phyloP scores from a whole-genome alignment of 1,284 basidiomycete species.

The Rhodotorula sp. region DNA sequence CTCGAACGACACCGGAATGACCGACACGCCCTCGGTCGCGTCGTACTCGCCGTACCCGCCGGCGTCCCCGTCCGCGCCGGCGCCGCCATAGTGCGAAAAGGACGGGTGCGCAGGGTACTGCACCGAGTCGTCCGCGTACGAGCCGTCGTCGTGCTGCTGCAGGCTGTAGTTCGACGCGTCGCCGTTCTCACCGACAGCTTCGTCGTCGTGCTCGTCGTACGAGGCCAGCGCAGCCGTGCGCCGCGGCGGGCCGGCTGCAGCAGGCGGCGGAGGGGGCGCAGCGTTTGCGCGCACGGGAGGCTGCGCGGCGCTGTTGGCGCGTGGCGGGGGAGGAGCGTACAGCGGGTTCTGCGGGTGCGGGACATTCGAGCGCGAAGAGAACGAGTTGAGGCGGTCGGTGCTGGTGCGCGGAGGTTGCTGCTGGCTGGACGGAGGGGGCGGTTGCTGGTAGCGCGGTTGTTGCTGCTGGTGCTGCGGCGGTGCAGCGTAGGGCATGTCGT shows the following conservation, averaged over 20 bases:
- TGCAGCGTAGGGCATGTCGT: background rate
- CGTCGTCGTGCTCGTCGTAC: background rate
- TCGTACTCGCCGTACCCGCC: conserved; percentile 9
- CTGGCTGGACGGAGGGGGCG: background rate
- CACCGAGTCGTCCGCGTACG: background rate
- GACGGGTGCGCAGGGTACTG: conserved; percentile 5
- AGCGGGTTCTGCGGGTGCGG: conserved; percentile 5
- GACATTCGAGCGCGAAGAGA: conserved; percentile 3
- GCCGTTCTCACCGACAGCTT: background rate
- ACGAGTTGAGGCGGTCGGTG: conserved; percentile 4
- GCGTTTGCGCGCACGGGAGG: background rate
- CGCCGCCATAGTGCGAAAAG: conserved; percentile 2
- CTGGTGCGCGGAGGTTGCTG: background rate
- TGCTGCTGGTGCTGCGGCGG: background rate
- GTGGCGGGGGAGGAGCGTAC: conserved; percentile 6
- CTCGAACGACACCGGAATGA: background rate
- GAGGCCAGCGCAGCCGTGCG: conserved; percentile 16
- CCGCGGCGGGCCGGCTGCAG: background rate
- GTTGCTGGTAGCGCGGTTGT: background rate
- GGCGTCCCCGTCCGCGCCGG: background rate
- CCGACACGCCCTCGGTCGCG: conserved; percentile 15
- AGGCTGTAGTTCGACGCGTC: too few species aligned
- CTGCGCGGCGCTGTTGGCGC: background rate
- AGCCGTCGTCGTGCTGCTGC: background rate
- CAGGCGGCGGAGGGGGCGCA: background rate